phyloP scores from a whole-genome alignment of 345 rosid species.

The Salix udensis region DNA sequence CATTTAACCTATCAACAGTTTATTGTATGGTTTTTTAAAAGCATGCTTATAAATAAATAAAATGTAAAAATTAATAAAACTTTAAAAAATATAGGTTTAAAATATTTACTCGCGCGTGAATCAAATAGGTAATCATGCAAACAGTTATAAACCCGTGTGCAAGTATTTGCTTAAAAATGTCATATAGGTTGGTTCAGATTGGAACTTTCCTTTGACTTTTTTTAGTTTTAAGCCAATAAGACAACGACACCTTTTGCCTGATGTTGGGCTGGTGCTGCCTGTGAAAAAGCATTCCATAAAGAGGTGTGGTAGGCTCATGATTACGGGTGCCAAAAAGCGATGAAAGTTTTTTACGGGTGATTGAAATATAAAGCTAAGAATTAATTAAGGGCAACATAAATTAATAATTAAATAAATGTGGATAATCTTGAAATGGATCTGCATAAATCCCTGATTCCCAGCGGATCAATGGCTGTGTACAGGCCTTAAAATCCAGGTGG shows the following conservation, averaged over 20 bases:
- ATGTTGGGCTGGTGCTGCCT: constrained; percentile 6
- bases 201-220: constrained; percentile 12
- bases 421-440: not conserved
- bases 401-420: not conserved
- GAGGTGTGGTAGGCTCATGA: constrained; percentile 9
- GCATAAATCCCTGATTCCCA: not conserved
- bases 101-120: too few species aligned
- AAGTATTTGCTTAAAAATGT: not conserved
- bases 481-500: not conserved
- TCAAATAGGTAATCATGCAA: not conserved
- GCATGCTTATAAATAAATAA: too few species aligned
- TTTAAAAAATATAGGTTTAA: too few species aligned
- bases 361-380: too few species aligned
- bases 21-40: too few species aligned
- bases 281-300: constrained; percentile 8
- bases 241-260: not conserved
- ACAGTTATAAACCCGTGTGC: not conserved
- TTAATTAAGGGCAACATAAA: not conserved
- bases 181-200: not conserved
- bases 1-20: too few species aligned
- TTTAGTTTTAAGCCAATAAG: not conserved
- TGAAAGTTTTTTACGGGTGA: not conserved
- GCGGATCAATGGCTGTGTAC: not conserved
- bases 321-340: not conserved
- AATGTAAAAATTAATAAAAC: too few species aligned